phyloP scores from a whole-genome alignment of 345 rosid genomes.

The Hibiscus mutabilis region DNA sequence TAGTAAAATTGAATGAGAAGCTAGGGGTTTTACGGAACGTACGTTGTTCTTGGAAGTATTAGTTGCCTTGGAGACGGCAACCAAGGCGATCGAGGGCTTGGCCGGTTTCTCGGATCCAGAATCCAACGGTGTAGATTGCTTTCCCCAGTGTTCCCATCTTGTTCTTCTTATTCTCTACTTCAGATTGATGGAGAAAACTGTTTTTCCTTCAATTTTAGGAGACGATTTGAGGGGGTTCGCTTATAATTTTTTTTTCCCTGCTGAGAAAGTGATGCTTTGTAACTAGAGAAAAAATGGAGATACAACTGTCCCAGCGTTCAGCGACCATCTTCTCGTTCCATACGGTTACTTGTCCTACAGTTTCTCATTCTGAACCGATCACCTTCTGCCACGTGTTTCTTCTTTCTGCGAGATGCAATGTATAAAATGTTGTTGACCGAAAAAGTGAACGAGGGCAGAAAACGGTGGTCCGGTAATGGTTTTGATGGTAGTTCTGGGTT shows the following conservation, averaged over 20 bases:
- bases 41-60: constrained; percentile 68
- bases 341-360: constrained; percentile 7
- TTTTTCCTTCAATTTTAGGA: not conserved
- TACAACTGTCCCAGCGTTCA: not conserved
- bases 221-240: not conserved
- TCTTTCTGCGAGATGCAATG: no score
- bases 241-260: not conserved
- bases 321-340: constrained; percentile 4
- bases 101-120: constrained; percentile 95
- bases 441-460: no score
- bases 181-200: not conserved
- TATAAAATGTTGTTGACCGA: no score
- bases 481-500: no score
- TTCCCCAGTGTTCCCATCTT: constrained; percentile 60
- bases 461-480: no score
- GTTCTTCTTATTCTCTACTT: not conserved
- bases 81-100: constrained; percentile 96
- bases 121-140: constrained; percentile 76
- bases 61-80: constrained; percentile 77
- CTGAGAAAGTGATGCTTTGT: constrained; percentile 2
- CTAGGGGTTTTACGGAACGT: not conserved
- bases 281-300: not conserved
- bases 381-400: constrained; percentile 8
- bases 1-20: not conserved
- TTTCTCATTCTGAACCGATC: not conserved